Evolutionary conservation across 2,329 filamentous ascomycete genomes (phyloP).

Genomic region (Aspergillus niger): DNA sequence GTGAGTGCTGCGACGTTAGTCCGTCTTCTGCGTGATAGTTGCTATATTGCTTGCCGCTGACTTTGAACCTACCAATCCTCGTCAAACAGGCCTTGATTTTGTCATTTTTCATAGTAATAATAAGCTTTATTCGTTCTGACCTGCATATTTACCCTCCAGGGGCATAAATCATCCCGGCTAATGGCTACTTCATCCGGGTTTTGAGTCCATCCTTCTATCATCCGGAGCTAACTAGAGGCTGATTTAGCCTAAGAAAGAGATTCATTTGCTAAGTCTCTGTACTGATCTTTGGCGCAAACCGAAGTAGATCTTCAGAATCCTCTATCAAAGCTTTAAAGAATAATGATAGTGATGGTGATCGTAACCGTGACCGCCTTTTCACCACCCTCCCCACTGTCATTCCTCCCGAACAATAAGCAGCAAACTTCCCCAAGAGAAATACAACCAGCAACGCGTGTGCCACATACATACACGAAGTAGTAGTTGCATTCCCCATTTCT

Average conservation of each 20-base stretch:
- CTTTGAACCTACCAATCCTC: too few relatives aligned
- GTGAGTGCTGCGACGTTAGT: too few relatives aligned
- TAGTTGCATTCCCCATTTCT: neutral
- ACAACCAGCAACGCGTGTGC: neutral
- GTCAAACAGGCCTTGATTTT: too few relatives aligned
- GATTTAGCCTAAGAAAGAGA: too few relatives aligned
- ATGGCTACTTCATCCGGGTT: too few relatives aligned
- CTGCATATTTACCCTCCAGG: too few relatives aligned
- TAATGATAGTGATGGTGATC: neutral
- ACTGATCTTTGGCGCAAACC: neutral
- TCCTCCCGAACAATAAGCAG: neutral
- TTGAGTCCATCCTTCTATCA: neutral
- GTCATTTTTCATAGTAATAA: too few relatives aligned
- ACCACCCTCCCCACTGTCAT: neutral
- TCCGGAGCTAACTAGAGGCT: neutral
- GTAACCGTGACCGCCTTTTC: constrained; percentile 15
- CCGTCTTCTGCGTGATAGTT: too few relatives aligned
- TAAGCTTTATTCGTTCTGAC: too few relatives aligned
- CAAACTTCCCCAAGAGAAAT: neutral
- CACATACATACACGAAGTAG: neutral
- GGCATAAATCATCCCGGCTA: neutral
- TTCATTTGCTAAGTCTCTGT: neutral
- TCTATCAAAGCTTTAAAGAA: neutral
- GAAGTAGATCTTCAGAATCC: neutral
- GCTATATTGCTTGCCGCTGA: too few relatives aligned